A percentile compares a stretch with the other conserved stretches of the same genome.
These are phyloP conservation scores for Solanum hybrid DNA, from an alignment of 305 asterid genomes.

Conservation along the genomic window DNA sequence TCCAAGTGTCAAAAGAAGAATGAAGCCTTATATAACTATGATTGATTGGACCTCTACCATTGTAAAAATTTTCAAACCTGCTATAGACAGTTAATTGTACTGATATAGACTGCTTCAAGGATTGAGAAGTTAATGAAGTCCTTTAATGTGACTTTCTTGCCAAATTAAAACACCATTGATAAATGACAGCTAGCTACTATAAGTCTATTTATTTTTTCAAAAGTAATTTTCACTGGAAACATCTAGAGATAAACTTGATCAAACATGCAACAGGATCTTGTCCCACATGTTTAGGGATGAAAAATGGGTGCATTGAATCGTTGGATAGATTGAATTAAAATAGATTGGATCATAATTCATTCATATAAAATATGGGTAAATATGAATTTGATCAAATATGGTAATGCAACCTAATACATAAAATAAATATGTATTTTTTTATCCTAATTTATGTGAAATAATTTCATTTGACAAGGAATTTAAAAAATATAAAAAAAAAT, in stretches of 20 bases:
- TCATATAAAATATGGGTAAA: too few relatives aligned
- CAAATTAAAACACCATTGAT: neutral
- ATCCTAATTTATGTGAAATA: too few relatives aligned
- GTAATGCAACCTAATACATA: neutral
- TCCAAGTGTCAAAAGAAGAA: too few relatives aligned
- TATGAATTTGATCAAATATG: too few relatives aligned
- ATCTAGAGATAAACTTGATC: neutral
- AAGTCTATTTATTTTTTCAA: neutral
- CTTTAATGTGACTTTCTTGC: neutral
- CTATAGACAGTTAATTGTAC: neutral
- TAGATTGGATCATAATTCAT: too few relatives aligned
- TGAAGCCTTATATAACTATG: too few relatives aligned
- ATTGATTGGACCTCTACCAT: too few relatives aligned
- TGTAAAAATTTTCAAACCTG: neutral
- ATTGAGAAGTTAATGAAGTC: neutral
- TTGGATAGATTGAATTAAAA: too few relatives aligned
- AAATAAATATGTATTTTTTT: neutral
- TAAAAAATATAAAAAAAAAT: too few relatives aligned
- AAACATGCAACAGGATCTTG: neutral
- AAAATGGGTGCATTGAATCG: neutral
- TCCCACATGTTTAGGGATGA: neutral
- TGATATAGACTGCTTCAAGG: neutral
- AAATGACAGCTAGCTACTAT: neutral
- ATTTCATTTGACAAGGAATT: too few relatives aligned
- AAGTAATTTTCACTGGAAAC: neutral